A percentile compares a stretch with the other conserved stretches of the same genome.
Evolutionary conservation across 2,329 filamentous ascomycete genomes (phyloP).

Genomic region (Aspergillus uvarum): DNA sequence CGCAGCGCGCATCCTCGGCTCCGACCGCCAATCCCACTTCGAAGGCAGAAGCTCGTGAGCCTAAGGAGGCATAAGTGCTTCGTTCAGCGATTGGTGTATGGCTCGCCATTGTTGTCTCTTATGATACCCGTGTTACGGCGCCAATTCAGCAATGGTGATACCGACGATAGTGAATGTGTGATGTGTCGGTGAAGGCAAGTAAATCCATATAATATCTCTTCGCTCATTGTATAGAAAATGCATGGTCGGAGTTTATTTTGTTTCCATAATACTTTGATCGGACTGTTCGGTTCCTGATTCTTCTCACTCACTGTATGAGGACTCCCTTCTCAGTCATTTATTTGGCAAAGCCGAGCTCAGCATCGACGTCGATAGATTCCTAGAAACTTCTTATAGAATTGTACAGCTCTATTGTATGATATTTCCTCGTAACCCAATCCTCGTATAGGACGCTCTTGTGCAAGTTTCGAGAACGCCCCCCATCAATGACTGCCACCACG

Average conservation of each 20-base stretch:
- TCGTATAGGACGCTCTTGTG: too few species aligned
- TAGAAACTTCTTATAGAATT: not conserved
- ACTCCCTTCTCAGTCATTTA: not conserved
- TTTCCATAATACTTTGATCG: not conserved
- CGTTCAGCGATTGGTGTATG: not conserved
- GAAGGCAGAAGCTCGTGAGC: not conserved
- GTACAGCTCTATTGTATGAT: not conserved
- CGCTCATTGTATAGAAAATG: not conserved
- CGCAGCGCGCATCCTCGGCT: not conserved
- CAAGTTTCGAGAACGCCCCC: not conserved
- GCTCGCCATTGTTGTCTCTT: not conserved
- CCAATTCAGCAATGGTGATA: not conserved
- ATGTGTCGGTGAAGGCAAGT: not conserved
- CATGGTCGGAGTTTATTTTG: slow-evolving; percentile 5
- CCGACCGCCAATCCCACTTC: not conserved
- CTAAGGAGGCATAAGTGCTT: not conserved
- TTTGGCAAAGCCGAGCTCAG: not conserved
- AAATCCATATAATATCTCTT: not conserved
- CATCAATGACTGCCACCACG: slow-evolving; percentile 8
- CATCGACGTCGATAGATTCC: not conserved
- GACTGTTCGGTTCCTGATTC: not conserved
- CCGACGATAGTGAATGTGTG: not conserved
- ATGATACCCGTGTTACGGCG: not conserved
- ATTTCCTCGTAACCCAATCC: too few species aligned
- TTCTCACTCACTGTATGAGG: not conserved